Percentiles rank a stretch among this genome's conserved stretches.
Conservation (phyloP, 2,329 filamentous ascomycete genomes). For the Penicillium sp. region DNA sequence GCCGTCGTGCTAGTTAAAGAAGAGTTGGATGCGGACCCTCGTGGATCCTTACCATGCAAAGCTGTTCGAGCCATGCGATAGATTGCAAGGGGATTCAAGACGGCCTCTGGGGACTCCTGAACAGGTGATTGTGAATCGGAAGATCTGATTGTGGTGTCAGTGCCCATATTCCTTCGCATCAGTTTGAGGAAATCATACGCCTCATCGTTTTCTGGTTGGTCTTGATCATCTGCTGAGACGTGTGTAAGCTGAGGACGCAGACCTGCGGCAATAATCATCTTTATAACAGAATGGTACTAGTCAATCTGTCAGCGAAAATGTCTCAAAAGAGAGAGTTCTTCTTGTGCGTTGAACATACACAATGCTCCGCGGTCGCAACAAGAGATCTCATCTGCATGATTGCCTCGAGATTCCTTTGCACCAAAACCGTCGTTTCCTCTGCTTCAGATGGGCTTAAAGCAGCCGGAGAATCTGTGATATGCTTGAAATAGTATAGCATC, state of each 20-base stretch:
- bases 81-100: slow-evolving; percentile 25
- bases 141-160: background rate
- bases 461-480: slow-evolving; percentile 11
- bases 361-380: slow-evolving; percentile 18
- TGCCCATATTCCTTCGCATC: background rate
- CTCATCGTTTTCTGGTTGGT: background rate
- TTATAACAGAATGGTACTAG: slow-evolving; percentile 15
- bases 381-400: slow-evolving; percentile 18
- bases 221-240: background rate
- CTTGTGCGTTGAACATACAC: background rate
- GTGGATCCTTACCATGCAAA: slow-evolving; percentile 17
- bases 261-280: slow-evolving; percentile 15
- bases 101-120: slow-evolving; percentile 17
- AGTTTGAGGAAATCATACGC: background rate
- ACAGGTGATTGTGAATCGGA: slow-evolving; percentile 12
- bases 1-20: slow-evolving; percentile 1
- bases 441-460: slow-evolving; percentile 28
- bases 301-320: background rate
- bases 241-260: slow-evolving; percentile 6
- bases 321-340: no score
- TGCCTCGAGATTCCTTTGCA: slow-evolving; percentile 11
- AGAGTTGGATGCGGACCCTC: slow-evolving; percentile 4
- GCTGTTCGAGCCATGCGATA: slow-evolving; percentile 23
- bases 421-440: slow-evolving; percentile 11
- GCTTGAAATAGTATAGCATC: slow-evolving; percentile 51